Evolutionary conservation across 257 asterid species (phyloP).

Genomic region (Linaria vulgaris): DNA sequence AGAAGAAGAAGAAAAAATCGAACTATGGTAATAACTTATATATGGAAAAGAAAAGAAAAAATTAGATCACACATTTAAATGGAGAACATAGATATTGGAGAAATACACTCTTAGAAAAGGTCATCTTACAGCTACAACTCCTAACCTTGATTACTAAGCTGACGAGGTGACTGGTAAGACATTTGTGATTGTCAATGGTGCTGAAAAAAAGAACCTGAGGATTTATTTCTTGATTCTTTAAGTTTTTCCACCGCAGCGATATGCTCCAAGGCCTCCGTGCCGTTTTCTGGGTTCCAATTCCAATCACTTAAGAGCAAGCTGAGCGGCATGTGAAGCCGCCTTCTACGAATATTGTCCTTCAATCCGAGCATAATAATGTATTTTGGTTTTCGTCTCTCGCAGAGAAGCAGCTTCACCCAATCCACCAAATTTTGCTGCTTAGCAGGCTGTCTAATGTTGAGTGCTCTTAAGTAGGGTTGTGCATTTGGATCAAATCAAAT

Average conservation of each 20-base stretch:
- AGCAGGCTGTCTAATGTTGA: slow-evolving; percentile 36
- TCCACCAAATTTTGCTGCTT: slow-evolving; percentile 43
- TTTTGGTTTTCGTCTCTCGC: slow-evolving; percentile 36
- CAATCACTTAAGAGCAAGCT: slow-evolving; percentile 48
- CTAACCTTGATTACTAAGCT: too few relatives aligned
- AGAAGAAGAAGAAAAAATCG: too few relatives aligned
- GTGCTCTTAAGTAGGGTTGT: too few relatives aligned
- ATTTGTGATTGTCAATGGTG: slow-evolving; percentile 16
- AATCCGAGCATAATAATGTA: slow-evolving; percentile 37
- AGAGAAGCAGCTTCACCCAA: slow-evolving; percentile 42
- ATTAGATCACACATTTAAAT: too few relatives aligned
- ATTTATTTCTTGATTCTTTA: slow-evolving; percentile 30
- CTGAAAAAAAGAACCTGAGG: slow-evolving; percentile 19
- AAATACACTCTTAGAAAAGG: too few relatives aligned
- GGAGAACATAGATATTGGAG: too few relatives aligned
- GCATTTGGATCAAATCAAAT: too few relatives aligned
- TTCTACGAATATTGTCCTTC: slow-evolving; percentile 48
- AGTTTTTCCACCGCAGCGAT: slow-evolving; percentile 43
- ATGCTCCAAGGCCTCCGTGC: slow-evolving; percentile 42
- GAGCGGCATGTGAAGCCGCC: slow-evolving; percentile 41
- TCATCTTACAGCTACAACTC: too few relatives aligned
- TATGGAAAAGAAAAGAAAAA: too few relatives aligned
- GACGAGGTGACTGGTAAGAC: too few relatives aligned
- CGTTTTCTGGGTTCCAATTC: slow-evolving; percentile 44
- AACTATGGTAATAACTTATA: too few relatives aligned